A percentile compares a stretch with the other conserved stretches of the same genome.
phyloP scores from a whole-genome alignment of 495 filamentous ascomycete genomes.

The Penicillium taxi region DNA sequence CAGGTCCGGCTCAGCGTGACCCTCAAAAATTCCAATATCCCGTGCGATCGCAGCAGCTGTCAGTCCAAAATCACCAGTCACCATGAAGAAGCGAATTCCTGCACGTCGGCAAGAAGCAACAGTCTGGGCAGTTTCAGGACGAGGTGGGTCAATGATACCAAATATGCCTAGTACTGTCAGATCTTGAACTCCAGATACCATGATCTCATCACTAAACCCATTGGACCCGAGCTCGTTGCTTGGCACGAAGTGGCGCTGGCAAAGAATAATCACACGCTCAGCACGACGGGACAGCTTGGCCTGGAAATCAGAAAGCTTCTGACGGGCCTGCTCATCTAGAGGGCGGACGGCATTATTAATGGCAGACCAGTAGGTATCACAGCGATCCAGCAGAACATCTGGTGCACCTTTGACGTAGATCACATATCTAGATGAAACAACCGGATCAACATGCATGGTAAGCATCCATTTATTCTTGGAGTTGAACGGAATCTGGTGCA shows the following conservation, averaged over 20 bases:
- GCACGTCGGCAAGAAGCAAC: conserved; percentile 46
- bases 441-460: conserved; percentile 21
- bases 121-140: conserved; percentile 48
- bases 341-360: conserved; percentile 23
- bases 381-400: conserved; percentile 40
- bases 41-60: conserved; percentile 62
- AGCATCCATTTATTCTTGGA: conserved; percentile 65
- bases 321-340: conserved; percentile 26
- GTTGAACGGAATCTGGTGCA: conserved; percentile 66
- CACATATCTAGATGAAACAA: conserved; percentile 12
- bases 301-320: conserved; percentile 31
- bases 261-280: conserved; percentile 46
- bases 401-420: conserved; percentile 45
- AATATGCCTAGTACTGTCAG: conserved; percentile 44
- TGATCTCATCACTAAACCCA: conserved; percentile 40
- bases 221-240: conserved; percentile 21
- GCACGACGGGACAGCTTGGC: conserved; percentile 37
- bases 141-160: conserved; percentile 56
- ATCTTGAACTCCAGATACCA: conserved; percentile 27
- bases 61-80: conserved; percentile 64
- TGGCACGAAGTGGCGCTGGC: conserved; percentile 26
- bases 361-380: conserved; percentile 36
- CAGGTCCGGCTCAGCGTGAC: conserved; percentile 27
- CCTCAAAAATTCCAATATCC: conserved; percentile 58
- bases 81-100: conserved; percentile 55